Evolutionary conservation across 495 filamentous ascomycete species (phyloP), one percentile per base, ranked within the genome.

Genomic region (Haplographium delicatum): DNA sequence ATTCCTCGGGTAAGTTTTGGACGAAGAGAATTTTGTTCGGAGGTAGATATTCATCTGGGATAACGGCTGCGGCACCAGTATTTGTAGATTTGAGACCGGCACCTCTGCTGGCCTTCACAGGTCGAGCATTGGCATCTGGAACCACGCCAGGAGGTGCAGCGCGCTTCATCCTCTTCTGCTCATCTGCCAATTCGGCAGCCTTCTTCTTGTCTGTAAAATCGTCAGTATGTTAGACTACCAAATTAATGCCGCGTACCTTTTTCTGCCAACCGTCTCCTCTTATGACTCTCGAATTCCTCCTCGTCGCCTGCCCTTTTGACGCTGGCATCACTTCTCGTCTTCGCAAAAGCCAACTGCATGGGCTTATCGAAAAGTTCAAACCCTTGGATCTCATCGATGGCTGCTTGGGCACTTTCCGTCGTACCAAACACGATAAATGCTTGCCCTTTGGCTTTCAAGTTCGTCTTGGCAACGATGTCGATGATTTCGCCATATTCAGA

Each of bases 1-100:
- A 87, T 49, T 89, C 86, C 56, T 94, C 89, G 13, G 94, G 91
- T 39, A 99, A 62, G 59, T 96, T 89, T 68, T 91, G 89, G 44
- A 97, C 72, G 75, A 97, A 95, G n/a, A 99, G 77, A 53, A 89
- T 93, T 70, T 94, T 95, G 77, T 97, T 99, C 38, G 94, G 91
- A 2, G 90, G 93, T 0, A 97, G 80, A 64, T 94, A 97, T 69
- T 99, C 93, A 77, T 96, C 94, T 2, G 93, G 93, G 13, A 97
- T 81, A 40, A 94, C 85, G 16, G 84, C 76, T 20, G 83, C 76
- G 0, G 81, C 72, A n/a, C 80, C 74, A 15, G 80, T 74, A 51
- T 79, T 76, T 5, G 85, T 84, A 6, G 89, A 79, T 65, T 93
- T 94, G 76, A 93, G 86, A 27, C 88, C 88, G 11, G 84, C 81